Evolutionary conservation across 768 basidiomycete genomes (phyloP).

Genomic region (Kwoniella dejecticola): DNA sequence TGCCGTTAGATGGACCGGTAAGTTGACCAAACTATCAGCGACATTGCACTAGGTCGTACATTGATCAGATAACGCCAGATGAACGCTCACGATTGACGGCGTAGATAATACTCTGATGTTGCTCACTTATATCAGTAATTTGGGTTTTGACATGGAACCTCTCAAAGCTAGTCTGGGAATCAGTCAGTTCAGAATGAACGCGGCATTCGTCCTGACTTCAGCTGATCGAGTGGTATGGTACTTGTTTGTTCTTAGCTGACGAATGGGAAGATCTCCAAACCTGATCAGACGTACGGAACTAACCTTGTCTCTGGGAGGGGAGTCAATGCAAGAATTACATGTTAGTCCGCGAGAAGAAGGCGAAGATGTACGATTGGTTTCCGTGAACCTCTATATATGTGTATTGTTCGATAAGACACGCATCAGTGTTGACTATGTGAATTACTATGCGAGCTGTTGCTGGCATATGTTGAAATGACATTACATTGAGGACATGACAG

Average conservation of each 20-base stretch:
- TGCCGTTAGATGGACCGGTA: constrained; percentile 85
- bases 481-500: too few species aligned
- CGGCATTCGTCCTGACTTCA: background rate
- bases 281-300: constrained; percentile 2
- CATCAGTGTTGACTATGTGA: too few species aligned
- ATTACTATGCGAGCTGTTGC: too few species aligned
- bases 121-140: constrained; percentile 22
- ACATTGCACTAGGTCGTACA: background rate
- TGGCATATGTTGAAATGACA: too few species aligned
- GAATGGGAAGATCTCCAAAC: constrained; percentile 38
- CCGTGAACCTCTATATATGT: too few species aligned
- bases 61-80: background rate
- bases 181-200: constrained; percentile 22
- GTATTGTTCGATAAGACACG: too few species aligned
- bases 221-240: background rate
- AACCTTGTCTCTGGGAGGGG: background rate
- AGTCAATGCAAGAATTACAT: too few species aligned
- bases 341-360: too few species aligned
- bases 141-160: constrained; percentile 20
- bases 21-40: constrained; percentile 38
- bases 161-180: constrained; percentile 32
- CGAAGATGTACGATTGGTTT: too few species aligned
- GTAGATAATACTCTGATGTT: constrained; percentile 40
- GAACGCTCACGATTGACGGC: background rate
- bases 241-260: constrained; percentile 32